Evolutionary conservation across 495 filamentous ascomycete genomes (phyloP), one percentile per base, ranked within the genome.

Genomic region (Aspergillus homomorphus): DNA sequence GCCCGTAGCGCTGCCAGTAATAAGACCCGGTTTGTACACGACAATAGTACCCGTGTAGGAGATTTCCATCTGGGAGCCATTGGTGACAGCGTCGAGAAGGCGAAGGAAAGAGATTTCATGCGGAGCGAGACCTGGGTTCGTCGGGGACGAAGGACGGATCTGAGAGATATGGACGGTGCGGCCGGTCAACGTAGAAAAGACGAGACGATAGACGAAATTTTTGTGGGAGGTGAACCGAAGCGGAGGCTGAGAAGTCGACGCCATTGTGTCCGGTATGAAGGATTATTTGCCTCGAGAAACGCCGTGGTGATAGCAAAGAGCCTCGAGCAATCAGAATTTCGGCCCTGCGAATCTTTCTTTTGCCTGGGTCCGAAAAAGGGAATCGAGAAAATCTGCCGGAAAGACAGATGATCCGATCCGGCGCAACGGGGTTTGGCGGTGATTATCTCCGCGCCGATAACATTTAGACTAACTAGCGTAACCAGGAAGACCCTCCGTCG

Each of bases 21-120:
- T 92, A 6, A 99, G 78, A 24, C 95, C 95, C 0, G 95, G 95
- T 50, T 88, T 86, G 76, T 94, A 98, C 33, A 91, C 85, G 45
- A 98, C 79, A 15, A 89, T 90, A 0, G 94, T 98, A 62, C 95
- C 94, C 10, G 90, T 96, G 73, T 95, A 90, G 16, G 91, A 94
- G 63, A 99, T 95, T 67, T 96, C 90, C 77, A 97, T 89, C 58
- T 84, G 81, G 28, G 90, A 88, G 77, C 95, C 95, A 83, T 99
- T 99, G 68, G 95, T 98, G 64, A 99, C 80, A 53, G 88, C 79
- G 69, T 98, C 94, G 62, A 99, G 86, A 8, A 99, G 87, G 51
- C 95, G 94, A 18, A 99, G 82, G 75, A 99, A 90, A 33, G 93
- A 96, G 66, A 97, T 85, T 77, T 99, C 95, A 77, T 95, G 89